Base-by-base conservation (phyloP, 2,329 filamentous ascomycete genomes). In the Akanthomyces uredinophilus region DNA sequence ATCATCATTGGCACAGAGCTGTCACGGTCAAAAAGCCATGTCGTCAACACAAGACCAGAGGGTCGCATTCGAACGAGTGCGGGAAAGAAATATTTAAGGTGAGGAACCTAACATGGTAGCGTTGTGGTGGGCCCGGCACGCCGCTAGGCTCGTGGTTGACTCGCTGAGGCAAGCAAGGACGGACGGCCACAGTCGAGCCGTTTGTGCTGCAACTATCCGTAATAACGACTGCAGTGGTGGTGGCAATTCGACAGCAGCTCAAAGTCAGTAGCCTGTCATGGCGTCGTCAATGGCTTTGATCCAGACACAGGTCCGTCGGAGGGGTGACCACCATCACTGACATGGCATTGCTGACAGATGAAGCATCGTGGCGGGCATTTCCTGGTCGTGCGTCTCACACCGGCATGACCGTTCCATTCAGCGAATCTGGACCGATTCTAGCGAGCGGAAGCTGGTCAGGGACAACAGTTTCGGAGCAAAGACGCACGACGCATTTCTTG, bases 121-220 rank as follows among this genome's bases (percentile, higher is more conserved):
- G 29, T 16, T 14, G 14, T 39, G 39, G 58, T 37, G 49, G 58
- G 50, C 5, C 49, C 29, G n/a, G 24, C 18, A 32, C 14, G 58
- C 58, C 57, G 49, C 57, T 53, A 59, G 37, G n/a, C 35, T 18
- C n/a, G n/a, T n/a, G 41, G 56, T 39, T 60, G 46, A 54, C 51
- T 39, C 14, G 32, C 35, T 41, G 35, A 24, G 32, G 22, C 35
- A 35, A 37, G 55, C 44, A 39, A 50, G 57, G 46, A 52, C 46
- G 49, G 50, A 44, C 37, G 37, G 44, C 35, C 35, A 20, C 41
- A 53, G 50, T n/a, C 49, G 29, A 54, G 50, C 58, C 14, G 49
- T 60, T 54, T 50, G 39, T 41, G 50, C 49, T 22, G 46, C 41
- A 41, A 54, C 41, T 39, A 54, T 5, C 14, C 29, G 46, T 6